Percentiles rank a stretch among this genome's conserved stretches.
Evolutionary conservation across 164 flowering plant species (phyloP).

Genomic region (Aristolochia fimbriata): DNA sequence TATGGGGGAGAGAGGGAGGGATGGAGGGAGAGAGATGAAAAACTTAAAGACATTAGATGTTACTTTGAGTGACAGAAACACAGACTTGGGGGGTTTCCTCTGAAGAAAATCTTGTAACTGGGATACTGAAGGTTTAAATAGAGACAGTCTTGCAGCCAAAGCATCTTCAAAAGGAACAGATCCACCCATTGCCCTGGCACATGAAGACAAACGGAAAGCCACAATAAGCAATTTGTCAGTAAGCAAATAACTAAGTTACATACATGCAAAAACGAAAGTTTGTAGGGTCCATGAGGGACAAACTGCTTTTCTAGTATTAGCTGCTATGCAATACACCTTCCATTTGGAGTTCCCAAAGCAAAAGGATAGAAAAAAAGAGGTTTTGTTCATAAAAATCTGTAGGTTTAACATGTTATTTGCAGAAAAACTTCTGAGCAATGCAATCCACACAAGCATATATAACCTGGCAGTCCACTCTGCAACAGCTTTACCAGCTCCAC

Average conservation of each 20-base stretch:
- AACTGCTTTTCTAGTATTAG: no score
- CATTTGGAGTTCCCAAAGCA: no score
- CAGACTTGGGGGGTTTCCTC: constrained; percentile 80
- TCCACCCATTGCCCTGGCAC: constrained; percentile 87
- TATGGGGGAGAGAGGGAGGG: no score
- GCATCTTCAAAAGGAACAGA: constrained; percentile 97
- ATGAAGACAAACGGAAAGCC: not conserved
- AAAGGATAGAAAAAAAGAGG: no score
- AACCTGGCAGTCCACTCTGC: constrained; percentile 99
- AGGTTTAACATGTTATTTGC: not conserved
- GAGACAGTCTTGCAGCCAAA: constrained; percentile 77
- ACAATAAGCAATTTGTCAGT: not conserved
- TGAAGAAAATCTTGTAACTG: constrained; percentile 72
- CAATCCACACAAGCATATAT: not conserved
- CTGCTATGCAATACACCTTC: no score
- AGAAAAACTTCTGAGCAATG: no score
- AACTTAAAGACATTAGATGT: no score
- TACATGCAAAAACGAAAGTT: no score
- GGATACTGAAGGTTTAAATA: constrained; percentile 79
- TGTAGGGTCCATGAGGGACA: no score
- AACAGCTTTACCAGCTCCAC: constrained; percentile 98
- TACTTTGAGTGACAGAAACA: not conserved
- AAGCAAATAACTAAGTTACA: no score
- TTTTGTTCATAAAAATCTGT: no score
- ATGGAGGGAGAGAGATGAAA: no score